Percentiles rank a stretch among this genome's conserved stretches.
Evolutionary conservation across 176 grass and related monocot genomes (phyloP).

Genomic region (Tuctoria greenei): DNA sequence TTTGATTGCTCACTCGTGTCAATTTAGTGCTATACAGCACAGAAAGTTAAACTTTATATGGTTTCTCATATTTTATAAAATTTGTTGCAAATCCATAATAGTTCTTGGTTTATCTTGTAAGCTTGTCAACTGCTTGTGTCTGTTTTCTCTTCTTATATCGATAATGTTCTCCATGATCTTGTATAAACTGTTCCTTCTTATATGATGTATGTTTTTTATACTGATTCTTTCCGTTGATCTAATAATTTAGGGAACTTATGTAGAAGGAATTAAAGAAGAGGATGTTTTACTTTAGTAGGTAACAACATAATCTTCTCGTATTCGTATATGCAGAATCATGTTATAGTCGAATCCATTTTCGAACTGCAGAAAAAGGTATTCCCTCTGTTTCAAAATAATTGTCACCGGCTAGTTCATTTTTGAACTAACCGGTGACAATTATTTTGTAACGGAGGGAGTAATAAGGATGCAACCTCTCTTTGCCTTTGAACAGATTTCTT

Average conservation of each 20-base stretch:
- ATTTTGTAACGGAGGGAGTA: too few species aligned
- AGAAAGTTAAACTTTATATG: conserved; percentile 2
- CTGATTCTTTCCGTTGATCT: conserved; percentile 36
- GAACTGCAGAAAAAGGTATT: too few species aligned
- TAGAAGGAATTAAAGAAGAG: conserved; percentile 99
- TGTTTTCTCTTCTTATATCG: conserved; percentile 10
- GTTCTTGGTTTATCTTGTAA: conserved; percentile 36
- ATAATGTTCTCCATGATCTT: conserved; percentile 1
- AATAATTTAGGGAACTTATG: conserved; percentile 85
- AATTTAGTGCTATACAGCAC: not conserved
- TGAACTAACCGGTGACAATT: too few species aligned
- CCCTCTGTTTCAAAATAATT: too few species aligned
- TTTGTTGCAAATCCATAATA: not conserved
- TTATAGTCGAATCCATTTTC: too few species aligned
- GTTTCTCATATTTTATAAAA: conserved; percentile 16
- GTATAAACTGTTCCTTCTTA: conserved; percentile 15
- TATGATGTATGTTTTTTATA: conserved; percentile 16
- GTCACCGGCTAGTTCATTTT: too few species aligned
- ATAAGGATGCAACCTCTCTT: too few species aligned
- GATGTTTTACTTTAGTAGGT: too few species aligned
- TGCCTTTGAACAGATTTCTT: too few species aligned
- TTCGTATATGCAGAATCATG: too few species aligned
- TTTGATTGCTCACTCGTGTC: conserved; percentile 1
- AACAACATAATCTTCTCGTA: too few species aligned
- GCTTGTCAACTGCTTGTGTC: not conserved